Evolutionary conservation across 1,284 basidiomycete species (phyloP), one percentile per base, ranked within the genome.

Genomic region (Abortiporus biennis): DNA sequence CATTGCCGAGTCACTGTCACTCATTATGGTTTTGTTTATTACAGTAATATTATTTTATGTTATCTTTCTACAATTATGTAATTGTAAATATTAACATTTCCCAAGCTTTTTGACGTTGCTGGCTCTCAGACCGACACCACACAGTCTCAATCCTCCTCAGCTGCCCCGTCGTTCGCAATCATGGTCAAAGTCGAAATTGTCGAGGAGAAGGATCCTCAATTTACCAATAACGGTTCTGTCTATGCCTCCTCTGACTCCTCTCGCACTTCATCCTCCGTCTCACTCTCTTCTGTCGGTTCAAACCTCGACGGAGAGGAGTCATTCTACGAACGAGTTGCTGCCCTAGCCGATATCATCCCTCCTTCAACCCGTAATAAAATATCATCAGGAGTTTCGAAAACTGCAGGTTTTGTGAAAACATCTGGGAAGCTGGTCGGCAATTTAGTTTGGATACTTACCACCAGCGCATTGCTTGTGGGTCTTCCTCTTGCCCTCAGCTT

Each of bases 311-410:
- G 62, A 40, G 77, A 85, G 53, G 95, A 99, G 68, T 79, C 92
- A n/a, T 53, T 97, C 53, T 74, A 81, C 55, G 92, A 98, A 67
- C 89, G 95, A 47, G 56, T 99, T 57, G 74, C 78, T 45, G 95
- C 95, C 17, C 82, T 99, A 58, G 85, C 87, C 53, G 95, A 99
- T 73, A 97, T 99, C 58, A 81, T 99, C 6, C 87, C 93, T 2
- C 94, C 96, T 16, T 71, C 84, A 13, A 94, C 93, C 25, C 83
- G 96, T 48, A 80, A 87, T 52, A 69, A 70, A 52, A 78, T 98
- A 49, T 64, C 75, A 29, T 71, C 77, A 30, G 77, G 76, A 42
- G 59, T 87, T 51, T 67, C 73, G 21, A 72, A 72, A 42, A 78
- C 86, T 0, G 72, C 81, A 11, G 69, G 74, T 5, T 74, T 83